phyloP scores from a whole-genome alignment of 2,329 filamentous ascomycete genomes.

The Rutstroemia sp. region DNA sequence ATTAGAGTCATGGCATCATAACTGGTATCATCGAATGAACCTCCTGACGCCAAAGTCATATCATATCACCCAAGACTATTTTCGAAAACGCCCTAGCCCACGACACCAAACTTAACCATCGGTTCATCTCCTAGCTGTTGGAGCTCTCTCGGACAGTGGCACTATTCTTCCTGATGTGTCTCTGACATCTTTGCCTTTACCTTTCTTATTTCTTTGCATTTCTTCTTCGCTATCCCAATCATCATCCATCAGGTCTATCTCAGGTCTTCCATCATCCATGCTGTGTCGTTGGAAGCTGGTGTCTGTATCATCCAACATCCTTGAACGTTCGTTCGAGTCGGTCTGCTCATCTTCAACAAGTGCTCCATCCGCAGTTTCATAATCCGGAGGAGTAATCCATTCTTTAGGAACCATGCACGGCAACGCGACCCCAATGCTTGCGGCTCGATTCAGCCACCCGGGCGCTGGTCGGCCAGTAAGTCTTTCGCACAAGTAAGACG shows the following conservation, averaged over 20 bases:
- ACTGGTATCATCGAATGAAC: conserved; percentile 17
- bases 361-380: conserved; percentile 64
- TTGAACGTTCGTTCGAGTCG: conserved; percentile 44
- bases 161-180: conserved; percentile 45
- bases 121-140: conserved; percentile 24
- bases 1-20: conserved; percentile 13
- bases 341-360: conserved; percentile 46
- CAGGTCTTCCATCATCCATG: conserved; percentile 17
- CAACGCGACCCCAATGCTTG: conserved; percentile 72
- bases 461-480: conserved; percentile 66
- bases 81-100: conserved; percentile 5
- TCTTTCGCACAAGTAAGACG: conserved; percentile 64
- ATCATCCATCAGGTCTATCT: conserved; percentile 19
- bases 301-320: conserved; percentile 43
- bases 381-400: conserved; percentile 75
- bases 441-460: conserved; percentile 73
- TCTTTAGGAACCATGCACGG: conserved; percentile 77
- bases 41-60: conserved; percentile 6
- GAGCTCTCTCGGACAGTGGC: conserved; percentile 46
- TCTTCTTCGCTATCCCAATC: conserved; percentile 41
- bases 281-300: conserved; percentile 24
- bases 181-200: conserved; percentile 32
- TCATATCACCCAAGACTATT: conserved; percentile 9
- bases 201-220: conserved; percentile 30
- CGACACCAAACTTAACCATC: background rate